Percentiles rank a stretch among this genome's conserved stretches.
These are phyloP conservation scores for Eucalyptus marginata DNA, from an alignment of 345 rosid species.

Conservation along the genomic window DNA sequence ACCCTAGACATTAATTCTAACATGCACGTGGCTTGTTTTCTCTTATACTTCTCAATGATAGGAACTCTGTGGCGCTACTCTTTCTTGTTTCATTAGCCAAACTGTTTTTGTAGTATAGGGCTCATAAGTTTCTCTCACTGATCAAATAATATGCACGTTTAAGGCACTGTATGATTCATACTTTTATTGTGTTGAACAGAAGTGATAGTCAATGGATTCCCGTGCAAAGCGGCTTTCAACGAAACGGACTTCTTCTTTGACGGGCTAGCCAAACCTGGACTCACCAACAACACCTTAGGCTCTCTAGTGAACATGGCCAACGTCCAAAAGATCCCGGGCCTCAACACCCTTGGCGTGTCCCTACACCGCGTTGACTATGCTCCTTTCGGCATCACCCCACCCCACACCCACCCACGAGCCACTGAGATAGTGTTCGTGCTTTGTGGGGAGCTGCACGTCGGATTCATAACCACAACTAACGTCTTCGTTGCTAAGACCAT, in stretches of 20 bases:
- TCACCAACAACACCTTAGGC: too few species aligned
- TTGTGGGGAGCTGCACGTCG: slow-evolving; percentile 32
- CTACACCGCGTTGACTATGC: slow-evolving; percentile 50
- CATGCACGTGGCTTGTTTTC: background rate
- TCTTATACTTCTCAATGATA: background rate
- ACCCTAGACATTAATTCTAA: background rate
- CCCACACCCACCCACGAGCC: slow-evolving; percentile 64
- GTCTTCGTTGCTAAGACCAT: slow-evolving; percentile 22
- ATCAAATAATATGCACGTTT: too few species aligned
- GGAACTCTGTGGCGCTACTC: background rate
- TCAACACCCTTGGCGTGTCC: slow-evolving; percentile 28
- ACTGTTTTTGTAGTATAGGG: too few species aligned
- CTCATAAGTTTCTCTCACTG: too few species aligned
- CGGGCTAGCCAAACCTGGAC: too few species aligned
- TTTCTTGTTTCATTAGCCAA: background rate
- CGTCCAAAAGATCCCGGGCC: too few species aligned
- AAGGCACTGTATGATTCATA: too few species aligned
- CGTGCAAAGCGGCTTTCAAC: too few species aligned
- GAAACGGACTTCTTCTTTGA: too few species aligned
- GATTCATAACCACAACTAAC: slow-evolving; percentile 43
- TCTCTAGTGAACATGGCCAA: too few species aligned
- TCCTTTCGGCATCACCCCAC: slow-evolving; percentile 50
- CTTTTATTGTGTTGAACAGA: too few species aligned
- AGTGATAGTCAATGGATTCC: too few species aligned
- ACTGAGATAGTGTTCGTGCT: slow-evolving; percentile 41